These are phyloP conservation scores for Leccinellum rugosiceps DNA, from an alignment of 768 basidiomycete genomes.

Conservation along the genomic window DNA sequence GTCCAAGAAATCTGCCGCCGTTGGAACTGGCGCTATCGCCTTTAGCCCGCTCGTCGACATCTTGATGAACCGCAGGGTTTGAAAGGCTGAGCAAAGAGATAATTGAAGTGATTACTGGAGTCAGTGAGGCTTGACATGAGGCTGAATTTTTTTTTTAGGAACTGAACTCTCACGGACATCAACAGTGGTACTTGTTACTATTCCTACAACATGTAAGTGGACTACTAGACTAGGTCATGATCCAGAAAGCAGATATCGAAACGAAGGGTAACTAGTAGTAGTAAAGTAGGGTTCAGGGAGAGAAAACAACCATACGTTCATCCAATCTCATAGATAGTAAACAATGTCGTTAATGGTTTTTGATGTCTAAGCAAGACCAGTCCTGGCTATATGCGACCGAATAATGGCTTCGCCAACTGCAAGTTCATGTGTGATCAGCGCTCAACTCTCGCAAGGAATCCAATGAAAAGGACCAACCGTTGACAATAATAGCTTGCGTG, in stretches of 20 bases:
- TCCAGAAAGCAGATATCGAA: slow-evolving; percentile 27
- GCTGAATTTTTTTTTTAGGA: slow-evolving; percentile 11
- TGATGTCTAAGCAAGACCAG: slow-evolving; percentile 37
- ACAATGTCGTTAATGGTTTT: neutral
- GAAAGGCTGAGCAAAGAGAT: slow-evolving; percentile 5
- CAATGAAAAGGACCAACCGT: slow-evolving; percentile 40
- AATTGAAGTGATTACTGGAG: neutral
- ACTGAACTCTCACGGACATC: slow-evolving; percentile 8
- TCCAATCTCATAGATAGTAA: slow-evolving; percentile 11
- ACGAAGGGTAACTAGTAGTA: slow-evolving; percentile 25
- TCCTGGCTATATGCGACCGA: slow-evolving; percentile 58
- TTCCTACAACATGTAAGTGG: slow-evolving; percentile 20
- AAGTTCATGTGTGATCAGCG: slow-evolving; percentile 4
- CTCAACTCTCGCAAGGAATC: neutral
- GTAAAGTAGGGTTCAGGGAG: slow-evolving; percentile 15
- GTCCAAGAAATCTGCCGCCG: slow-evolving; percentile 90
- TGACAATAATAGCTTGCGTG: slow-evolving; percentile 62
- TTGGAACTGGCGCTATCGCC: slow-evolving; percentile 98
- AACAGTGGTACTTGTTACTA: slow-evolving; percentile 1
- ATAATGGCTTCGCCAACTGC: slow-evolving; percentile 66
- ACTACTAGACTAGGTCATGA: slow-evolving; percentile 20
- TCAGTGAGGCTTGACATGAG: neutral
- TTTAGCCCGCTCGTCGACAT: slow-evolving; percentile 91
- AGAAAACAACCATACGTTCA: slow-evolving; percentile 6
- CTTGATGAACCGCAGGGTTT: slow-evolving; percentile 12